Evolutionary conservation across 2,329 filamentous ascomycete genomes (phyloP).

Genomic region (Dactylellina parvicollis): DNA sequence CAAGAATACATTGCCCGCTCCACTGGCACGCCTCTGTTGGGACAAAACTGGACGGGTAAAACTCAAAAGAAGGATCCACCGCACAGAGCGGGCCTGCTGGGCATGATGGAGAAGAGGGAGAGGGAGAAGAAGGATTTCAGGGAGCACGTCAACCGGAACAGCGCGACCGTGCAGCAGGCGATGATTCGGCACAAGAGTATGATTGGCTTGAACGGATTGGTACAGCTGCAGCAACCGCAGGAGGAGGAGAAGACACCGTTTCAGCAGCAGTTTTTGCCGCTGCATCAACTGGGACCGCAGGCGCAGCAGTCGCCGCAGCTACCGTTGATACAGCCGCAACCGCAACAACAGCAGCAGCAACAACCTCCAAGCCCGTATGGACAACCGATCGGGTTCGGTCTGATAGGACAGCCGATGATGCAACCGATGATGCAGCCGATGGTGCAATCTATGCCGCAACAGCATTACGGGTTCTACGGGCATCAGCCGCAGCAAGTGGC

Average conservation of each 20-base stretch:
- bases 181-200: conserved; percentile 72
- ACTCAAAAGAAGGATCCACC: conserved; percentile 66
- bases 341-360: conserved; percentile 58
- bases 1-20: conserved; percentile 87
- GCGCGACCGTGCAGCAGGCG: conserved; percentile 76
- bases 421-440: conserved; percentile 57
- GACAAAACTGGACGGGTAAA: conserved; percentile 30
- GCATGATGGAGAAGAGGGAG: conserved; percentile 81
- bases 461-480: conserved; percentile 58
- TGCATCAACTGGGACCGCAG: conserved; percentile 59
- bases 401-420: conserved; percentile 4
- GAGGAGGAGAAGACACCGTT: no score
- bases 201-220: conserved; percentile 10
- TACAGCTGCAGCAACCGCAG: no score
- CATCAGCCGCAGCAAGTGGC: conserved; percentile 12
- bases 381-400: conserved; percentile 58
- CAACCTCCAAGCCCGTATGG: conserved; percentile 55
- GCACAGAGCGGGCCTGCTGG: conserved; percentile 73
- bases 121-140: conserved; percentile 77
- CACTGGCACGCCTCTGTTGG: conserved; percentile 78
- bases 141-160: no score
- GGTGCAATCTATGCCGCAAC: conserved; percentile 50
- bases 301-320: conserved; percentile 59
- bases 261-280: conserved; percentile 59
- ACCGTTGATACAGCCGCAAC: conserved; percentile 5